Percentiles rank a stretch among this genome's conserved stretches.
Evolutionary conservation across 371 early-diverging fungal genomes (phyloP).

Genomic region (Mucor circinelloides): DNA sequence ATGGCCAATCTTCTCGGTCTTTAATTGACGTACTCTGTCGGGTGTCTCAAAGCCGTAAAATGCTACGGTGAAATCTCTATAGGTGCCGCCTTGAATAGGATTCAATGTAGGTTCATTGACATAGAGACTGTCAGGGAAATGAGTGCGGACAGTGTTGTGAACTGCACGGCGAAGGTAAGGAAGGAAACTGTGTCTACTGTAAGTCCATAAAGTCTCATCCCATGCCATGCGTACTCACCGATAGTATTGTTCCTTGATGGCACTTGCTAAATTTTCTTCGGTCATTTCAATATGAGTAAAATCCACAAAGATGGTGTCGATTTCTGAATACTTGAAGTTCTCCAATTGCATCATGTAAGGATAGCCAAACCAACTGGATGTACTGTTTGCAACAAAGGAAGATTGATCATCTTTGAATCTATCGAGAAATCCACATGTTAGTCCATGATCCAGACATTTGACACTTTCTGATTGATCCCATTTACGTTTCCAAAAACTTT

Average conservation of each 20-base stretch:
- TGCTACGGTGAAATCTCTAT: slow-evolving; percentile 75
- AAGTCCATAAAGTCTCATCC: too few relatives aligned
- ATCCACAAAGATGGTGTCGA: slow-evolving; percentile 79
- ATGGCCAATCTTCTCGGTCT: slow-evolving; percentile 85
- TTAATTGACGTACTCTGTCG: slow-evolving; percentile 84
- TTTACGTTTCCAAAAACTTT: slow-evolving; percentile 71
- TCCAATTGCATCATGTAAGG: slow-evolving; percentile 66
- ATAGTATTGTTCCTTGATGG: slow-evolving; percentile 76
- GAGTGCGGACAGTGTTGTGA: slow-evolving; percentile 71
- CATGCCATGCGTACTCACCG: slow-evolving; percentile 47
- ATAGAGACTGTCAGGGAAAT: slow-evolving; percentile 67
- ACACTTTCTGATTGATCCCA: neutral
- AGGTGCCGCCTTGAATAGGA: slow-evolving; percentile 25
- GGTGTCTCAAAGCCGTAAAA: slow-evolving; percentile 73
- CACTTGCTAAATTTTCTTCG: slow-evolving; percentile 71
- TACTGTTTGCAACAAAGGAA: slow-evolving; percentile 29
- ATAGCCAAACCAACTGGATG: slow-evolving; percentile 35
- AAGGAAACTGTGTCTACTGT: slow-evolving; percentile 60
- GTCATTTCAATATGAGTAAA: slow-evolving; percentile 66
- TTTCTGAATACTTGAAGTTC: slow-evolving; percentile 58
- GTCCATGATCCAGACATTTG: neutral
- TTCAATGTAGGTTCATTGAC: slow-evolving; percentile 39
- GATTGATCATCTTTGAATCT: slow-evolving; percentile 35
- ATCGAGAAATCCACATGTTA: neutral
- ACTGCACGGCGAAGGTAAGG: slow-evolving; percentile 87